These are phyloP conservation scores for Fraxinus nigra DNA, from an alignment of 305 asterid genomes.

Conservation along the genomic window DNA sequence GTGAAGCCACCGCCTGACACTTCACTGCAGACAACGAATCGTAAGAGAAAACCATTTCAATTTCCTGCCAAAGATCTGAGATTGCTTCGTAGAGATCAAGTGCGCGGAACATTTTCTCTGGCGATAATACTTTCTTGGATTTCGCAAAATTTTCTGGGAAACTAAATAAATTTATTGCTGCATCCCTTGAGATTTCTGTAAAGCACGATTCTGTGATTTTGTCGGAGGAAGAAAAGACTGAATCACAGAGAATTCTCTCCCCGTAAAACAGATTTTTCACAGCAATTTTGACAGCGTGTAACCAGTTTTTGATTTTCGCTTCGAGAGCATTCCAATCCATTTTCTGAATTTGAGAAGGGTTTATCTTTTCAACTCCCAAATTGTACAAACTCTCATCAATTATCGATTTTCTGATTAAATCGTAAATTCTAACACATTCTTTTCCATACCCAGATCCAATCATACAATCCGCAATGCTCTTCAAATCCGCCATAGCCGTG, in stretches of 20 bases:
- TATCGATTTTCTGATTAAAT: conserved; percentile 52
- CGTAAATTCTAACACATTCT: conserved; percentile 59
- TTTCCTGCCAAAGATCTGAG: too few species aligned
- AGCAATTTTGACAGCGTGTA: conserved; percentile 46
- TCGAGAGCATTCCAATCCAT: conserved; percentile 63
- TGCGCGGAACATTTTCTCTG: too few species aligned
- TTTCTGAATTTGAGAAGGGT: conserved; percentile 51
- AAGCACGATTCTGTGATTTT: too few species aligned
- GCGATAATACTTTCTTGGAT: too few species aligned
- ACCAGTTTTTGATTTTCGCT: conserved; percentile 53
- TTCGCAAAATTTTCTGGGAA: too few species aligned
- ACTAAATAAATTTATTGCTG: too few species aligned
- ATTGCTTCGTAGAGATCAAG: too few species aligned
- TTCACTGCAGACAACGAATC: too few species aligned
- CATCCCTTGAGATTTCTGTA: too few species aligned
- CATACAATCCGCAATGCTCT: conserved; percentile 70
- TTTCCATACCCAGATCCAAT: conserved; percentile 60
- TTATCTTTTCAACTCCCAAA: conserved; percentile 54
- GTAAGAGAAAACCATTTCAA: too few species aligned
- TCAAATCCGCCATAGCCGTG: conserved; percentile 42
- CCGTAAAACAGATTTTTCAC: conserved; percentile 55
- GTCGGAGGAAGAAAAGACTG: too few species aligned
- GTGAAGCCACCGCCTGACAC: conserved; percentile 16
- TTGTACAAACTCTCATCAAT: conserved; percentile 61
- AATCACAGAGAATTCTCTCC: conserved; percentile 54